These are phyloP conservation scores for Neonectria hederae DNA, from an alignment of 2,329 filamentous ascomycete genomes.

Conservation along the genomic window DNA sequence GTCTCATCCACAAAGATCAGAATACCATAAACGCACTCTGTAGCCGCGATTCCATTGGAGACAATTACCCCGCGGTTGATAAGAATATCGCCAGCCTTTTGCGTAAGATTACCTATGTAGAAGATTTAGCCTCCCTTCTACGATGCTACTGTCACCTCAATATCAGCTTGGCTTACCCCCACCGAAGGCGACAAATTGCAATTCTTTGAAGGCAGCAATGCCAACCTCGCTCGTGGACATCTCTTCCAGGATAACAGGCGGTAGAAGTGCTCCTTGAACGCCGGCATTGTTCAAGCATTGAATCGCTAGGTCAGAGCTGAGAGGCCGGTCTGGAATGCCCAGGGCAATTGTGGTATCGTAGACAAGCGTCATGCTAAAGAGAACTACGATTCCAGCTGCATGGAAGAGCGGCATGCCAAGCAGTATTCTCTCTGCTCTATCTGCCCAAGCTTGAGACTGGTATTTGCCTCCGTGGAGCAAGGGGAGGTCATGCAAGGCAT, in stretches of 20 bases:
- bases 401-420: slow-evolving; percentile 38
- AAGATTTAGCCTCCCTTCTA: not conserved
- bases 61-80: slow-evolving; percentile 48
- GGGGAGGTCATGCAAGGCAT: slow-evolving; percentile 16
- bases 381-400: slow-evolving; percentile 25
- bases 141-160: too few relatives aligned
- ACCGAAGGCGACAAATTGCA: slow-evolving; percentile 49
- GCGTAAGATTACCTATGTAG: slow-evolving; percentile 48
- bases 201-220: slow-evolving; percentile 44
- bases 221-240: slow-evolving; percentile 48
- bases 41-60: slow-evolving; percentile 52
- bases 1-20: not conserved
- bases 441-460: not conserved
- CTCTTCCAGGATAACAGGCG: slow-evolving; percentile 56
- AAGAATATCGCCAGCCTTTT: slow-evolving; percentile 50
- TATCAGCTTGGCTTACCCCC: slow-evolving; percentile 47
- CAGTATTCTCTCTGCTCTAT: slow-evolving; percentile 15
- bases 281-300: slow-evolving; percentile 44
- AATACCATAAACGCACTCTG: slow-evolving; percentile 48
- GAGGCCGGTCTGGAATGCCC: slow-evolving; percentile 45
- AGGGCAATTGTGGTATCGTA: slow-evolving; percentile 38
- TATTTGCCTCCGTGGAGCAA: slow-evolving; percentile 14
- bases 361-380: slow-evolving; percentile 19
- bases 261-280: slow-evolving; percentile 43
- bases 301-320: slow-evolving; percentile 47